These are phyloP conservation scores for Sporothrix phasma DNA, from an alignment of 2,329 filamentous ascomycete genomes.

Conservation along the genomic window DNA sequence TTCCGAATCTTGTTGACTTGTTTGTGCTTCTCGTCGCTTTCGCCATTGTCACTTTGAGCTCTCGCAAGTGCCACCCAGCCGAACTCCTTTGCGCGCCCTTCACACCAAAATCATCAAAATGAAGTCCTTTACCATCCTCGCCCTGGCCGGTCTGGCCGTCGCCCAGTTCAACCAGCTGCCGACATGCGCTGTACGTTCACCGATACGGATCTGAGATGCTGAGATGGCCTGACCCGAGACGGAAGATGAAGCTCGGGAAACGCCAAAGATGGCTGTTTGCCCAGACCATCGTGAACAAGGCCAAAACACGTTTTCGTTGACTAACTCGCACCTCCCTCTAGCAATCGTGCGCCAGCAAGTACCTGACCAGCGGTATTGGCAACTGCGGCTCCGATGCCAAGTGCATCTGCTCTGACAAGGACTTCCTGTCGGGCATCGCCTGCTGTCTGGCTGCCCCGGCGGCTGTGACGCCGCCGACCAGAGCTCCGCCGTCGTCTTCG, in stretches of 20 bases:
- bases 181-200: conserved; percentile 42
- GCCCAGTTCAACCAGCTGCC: conserved; percentile 41
- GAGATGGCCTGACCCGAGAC: too few relatives aligned
- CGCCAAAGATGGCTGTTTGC: too few relatives aligned
- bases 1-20: background rate
- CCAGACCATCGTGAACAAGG: too few relatives aligned
- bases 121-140: conserved; percentile 35
- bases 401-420: conserved; percentile 34
- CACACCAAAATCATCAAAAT: conserved; percentile 25
- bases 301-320: background rate
- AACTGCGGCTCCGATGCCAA: conserved; percentile 27
- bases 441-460: conserved; percentile 27
- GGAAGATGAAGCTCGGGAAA: too few relatives aligned
- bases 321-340: conserved; percentile 10
- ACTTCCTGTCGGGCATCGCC: conserved; percentile 32
- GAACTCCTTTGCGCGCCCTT: background rate
- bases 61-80: background rate
- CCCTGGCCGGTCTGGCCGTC: conserved; percentile 41
- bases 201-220: too few relatives aligned
- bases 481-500: conserved; percentile 25
- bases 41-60: background rate
- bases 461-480: conserved; percentile 25
- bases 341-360: conserved; percentile 25
- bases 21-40: background rate
- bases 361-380: conserved; percentile 25